Evolutionary conservation across 768 basidiomycete species (phyloP).

Genomic region (Russula compacta): DNA sequence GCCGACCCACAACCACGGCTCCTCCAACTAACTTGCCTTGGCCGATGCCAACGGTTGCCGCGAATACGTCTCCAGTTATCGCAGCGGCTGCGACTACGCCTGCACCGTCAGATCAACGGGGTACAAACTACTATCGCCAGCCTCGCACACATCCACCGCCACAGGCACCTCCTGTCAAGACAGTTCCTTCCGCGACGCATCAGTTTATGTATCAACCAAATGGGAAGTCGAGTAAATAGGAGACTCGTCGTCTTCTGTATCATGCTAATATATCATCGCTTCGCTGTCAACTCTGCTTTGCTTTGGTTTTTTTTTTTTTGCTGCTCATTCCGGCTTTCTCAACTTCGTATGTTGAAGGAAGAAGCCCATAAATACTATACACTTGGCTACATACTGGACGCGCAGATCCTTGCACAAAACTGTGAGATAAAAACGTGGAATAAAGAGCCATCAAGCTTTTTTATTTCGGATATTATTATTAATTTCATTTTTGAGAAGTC

Average conservation of each 20-base stretch:
- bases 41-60: conserved; percentile 21
- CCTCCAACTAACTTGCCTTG: conserved; percentile 17
- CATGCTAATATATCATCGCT: neutral
- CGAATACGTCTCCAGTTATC: conserved; percentile 19
- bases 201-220: conserved; percentile 20
- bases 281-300: conserved; percentile 2
- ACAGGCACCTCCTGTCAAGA: neutral
- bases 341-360: neutral
- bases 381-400: neutral
- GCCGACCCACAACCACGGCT: conserved; percentile 11
- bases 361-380: neutral
- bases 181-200: conserved; percentile 10
- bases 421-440: too few species aligned
- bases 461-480: too few species aligned
- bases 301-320: neutral
- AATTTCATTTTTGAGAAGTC: too few species aligned
- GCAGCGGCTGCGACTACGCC: neutral
- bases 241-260: neutral
- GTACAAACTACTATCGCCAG: conserved; percentile 13
- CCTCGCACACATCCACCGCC: conserved; percentile 5
- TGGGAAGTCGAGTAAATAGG: conserved; percentile 15
- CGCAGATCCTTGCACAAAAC: too few species aligned
- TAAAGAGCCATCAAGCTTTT: too few species aligned
- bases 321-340: neutral
- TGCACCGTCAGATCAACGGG: conserved; percentile 5